phyloP scores from a whole-genome alignment of 2,329 filamentous ascomycete species.

The Albophoma yamanashiensis region DNA sequence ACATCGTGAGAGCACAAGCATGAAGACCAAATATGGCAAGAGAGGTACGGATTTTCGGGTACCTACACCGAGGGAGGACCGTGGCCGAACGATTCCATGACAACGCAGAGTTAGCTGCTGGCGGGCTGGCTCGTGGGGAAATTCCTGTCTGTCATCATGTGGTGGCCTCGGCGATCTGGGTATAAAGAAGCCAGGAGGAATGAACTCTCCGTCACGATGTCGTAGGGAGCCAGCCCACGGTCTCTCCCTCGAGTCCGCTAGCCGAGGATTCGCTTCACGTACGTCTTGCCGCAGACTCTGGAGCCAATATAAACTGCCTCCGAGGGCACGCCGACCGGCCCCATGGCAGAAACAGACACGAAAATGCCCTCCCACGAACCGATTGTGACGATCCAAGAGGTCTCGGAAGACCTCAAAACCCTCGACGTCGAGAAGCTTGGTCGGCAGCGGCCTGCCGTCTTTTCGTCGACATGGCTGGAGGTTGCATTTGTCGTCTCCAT shows the following conservation, averaged over 20 bases:
- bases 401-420: constrained; percentile 6
- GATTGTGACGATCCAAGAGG: constrained; percentile 4
- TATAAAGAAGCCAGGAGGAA: constrained; percentile 3
- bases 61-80: not conserved
- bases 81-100: not conserved
- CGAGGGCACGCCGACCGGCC: not conserved
- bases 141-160: constrained; percentile 2
- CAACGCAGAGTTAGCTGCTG: not conserved
- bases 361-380: constrained; percentile 3
- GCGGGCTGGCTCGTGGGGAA: not conserved
- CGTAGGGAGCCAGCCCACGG: not conserved
- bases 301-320: constrained; percentile 3
- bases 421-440: constrained; percentile 44
- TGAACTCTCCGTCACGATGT: not conserved
- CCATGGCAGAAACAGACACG: constrained; percentile 2
- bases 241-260: not conserved
- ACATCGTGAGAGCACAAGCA: not conserved
- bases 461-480: constrained; percentile 41
- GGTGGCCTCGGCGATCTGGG: not conserved
- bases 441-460: constrained; percentile 43
- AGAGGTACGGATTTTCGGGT: not conserved
- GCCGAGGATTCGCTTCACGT: not conserved
- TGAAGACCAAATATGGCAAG: not conserved
- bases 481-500: constrained; percentile 48
- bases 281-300: not conserved